Conservation (phyloP, 176 grass and related monocot species). For the Avena atlantica region DNA sequence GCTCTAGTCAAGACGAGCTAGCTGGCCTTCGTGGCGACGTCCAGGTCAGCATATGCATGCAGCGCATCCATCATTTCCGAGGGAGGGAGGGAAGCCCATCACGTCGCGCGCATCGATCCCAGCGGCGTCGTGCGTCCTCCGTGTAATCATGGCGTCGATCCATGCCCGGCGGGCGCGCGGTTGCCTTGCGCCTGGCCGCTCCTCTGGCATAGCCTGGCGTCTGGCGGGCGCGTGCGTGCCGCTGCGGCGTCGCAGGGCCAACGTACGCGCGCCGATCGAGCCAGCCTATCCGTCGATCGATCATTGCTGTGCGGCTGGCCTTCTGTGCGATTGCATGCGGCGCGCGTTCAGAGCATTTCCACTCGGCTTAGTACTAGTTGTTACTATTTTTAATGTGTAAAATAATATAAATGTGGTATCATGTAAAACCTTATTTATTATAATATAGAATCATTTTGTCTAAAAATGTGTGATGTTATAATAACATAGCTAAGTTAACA, state of each 20-base stretch:
- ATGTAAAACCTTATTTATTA: too few relatives aligned
- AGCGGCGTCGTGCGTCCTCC: constrained; percentile 7
- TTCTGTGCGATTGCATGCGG: neutral
- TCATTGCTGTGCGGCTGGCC: constrained; percentile 34
- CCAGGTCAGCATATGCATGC: neutral
- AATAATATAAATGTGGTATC: too few relatives aligned
- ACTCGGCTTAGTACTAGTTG: too few relatives aligned
- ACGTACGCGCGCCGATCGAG: neutral
- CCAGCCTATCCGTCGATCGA: constrained; percentile 31
- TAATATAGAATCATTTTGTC: too few relatives aligned
- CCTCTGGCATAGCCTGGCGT: neutral
- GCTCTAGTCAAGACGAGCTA: neutral
- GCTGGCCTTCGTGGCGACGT: neutral
- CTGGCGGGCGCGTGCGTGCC: constrained; percentile 11
- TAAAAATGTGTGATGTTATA: too few relatives aligned
- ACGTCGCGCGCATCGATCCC: constrained; percentile 39
- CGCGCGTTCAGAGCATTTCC: neutral
- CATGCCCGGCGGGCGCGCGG: constrained; percentile 24
- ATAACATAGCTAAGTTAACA: too few relatives aligned
- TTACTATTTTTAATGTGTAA: too few relatives aligned
- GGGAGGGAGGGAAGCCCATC: neutral
- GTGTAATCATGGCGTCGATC: constrained; percentile 42
- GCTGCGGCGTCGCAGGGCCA: neutral
- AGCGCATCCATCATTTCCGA: constrained; percentile 39
- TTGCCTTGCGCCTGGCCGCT: neutral